Base-by-base conservation (phyloP, 2,329 filamentous ascomycete species). In the Monilinia polystroma region DNA sequence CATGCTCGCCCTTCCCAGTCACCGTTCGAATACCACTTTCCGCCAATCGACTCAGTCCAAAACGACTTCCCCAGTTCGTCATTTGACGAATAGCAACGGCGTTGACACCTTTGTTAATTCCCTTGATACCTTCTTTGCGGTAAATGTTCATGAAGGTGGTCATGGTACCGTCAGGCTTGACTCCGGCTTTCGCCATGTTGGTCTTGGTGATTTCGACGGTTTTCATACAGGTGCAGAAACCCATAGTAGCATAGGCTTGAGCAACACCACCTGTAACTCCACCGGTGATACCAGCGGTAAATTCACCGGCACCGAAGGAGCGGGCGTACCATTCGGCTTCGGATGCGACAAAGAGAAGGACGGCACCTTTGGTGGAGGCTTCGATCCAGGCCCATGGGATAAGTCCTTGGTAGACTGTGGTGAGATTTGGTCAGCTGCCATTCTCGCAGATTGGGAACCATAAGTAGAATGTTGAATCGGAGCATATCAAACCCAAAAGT, bases 191-290 rank as follows among this genome's bases (percentile, higher is more conserved):
- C 18, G 92, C 93, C 77, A 95, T 84, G 87, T 98, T 98, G 85
- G 95, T 90, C 83, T 97, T 96, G 77, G 95, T 99, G 81, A 99
- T 99, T 81, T 99, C 95, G 73, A 98, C 95, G 71, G 95, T 99
- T 89, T 99, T 99, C 95, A 99, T 99, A 87, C 95, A 99, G 70
- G 95, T 99, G 83, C 95, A 99, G 88, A 99, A 99, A 74, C 95
- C 95, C 94, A 99, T 99, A 79, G 95, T 99, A 72, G 95, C 95
- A 80, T 99, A 99, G 68, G 95, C 95, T 83, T 99, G 95, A 57
- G 94, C 95, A 68, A 99, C 88, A 85, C 95, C 95, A 78, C 95
- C 95, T 29, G 88, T 85, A 84, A 99, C 92, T 80, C 95, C 95
- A 76, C 95, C 95, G 43, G 84, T 78, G 81, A 99, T 98, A 78